Percentiles rank a stretch among this genome's conserved stretches.
Conservation (phyloP, 371 early-diverging fungal species). For the Rhizopus microsporus region DNA sequence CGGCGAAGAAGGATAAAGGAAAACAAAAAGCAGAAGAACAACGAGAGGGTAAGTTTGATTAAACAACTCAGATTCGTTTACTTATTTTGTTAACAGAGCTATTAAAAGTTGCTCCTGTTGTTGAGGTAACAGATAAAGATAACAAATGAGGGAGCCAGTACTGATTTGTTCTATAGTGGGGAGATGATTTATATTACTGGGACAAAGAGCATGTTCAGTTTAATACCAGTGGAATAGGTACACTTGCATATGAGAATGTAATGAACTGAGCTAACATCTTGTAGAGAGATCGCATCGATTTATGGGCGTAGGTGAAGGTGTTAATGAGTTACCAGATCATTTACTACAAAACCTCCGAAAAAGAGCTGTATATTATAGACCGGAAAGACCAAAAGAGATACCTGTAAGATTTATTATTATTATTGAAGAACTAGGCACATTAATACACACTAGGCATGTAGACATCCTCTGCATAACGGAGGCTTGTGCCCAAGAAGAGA, state of each 20-base stretch:
- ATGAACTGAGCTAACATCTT: not conserved
- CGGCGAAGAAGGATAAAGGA: conserved; percentile 26
- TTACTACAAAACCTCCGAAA: conserved; percentile 54
- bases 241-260: not conserved
- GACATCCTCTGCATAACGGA: conserved; percentile 68
- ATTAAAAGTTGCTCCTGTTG: conserved; percentile 62
- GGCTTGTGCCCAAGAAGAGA: conserved; percentile 71
- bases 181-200: conserved; percentile 73
- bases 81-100: conserved; percentile 26
- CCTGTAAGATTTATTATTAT: conserved; percentile 30
- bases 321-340: conserved; percentile 56
- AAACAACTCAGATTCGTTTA: not conserved
- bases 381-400: conserved; percentile 39
- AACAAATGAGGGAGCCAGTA: not conserved
- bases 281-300: conserved; percentile 64
- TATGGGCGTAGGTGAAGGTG: conserved; percentile 67
- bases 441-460: conserved; percentile 50
- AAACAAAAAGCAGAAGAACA: conserved; percentile 24
- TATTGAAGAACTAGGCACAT: not conserved
- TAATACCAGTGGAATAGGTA: conserved; percentile 64
- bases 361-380: conserved; percentile 50
- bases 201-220: conserved; percentile 61
- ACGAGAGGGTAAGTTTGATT: conserved; percentile 31
- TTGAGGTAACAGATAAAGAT: conserved; percentile 37
- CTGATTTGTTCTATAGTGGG: conserved; percentile 41